A percentile compares a stretch with the other conserved stretches of the same genome.
phyloP scores from a whole-genome alignment of 2,329 filamentous ascomycete species.

The Aspergillus viridinutans region DNA sequence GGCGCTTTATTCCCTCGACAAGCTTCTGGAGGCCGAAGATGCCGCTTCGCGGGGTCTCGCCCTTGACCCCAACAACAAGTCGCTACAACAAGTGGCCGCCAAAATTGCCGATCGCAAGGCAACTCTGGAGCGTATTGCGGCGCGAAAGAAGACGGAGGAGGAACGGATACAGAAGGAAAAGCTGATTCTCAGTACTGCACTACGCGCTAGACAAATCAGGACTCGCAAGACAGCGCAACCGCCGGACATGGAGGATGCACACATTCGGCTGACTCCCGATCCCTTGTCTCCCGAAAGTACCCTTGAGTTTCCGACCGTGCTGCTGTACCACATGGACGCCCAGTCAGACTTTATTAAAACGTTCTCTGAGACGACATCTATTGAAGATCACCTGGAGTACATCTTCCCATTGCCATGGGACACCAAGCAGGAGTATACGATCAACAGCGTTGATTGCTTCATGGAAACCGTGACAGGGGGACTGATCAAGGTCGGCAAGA shows the following conservation, averaged over 20 bases:
- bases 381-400: conserved; percentile 76
- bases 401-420: conserved; percentile 92
- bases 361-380: conserved; percentile 70
- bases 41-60: conserved; percentile 69
- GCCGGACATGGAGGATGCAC: conserved; percentile 84
- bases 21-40: conserved; percentile 74
- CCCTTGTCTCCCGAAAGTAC: conserved; percentile 67
- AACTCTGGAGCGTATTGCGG: conserved; percentile 53
- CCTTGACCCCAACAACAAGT: conserved; percentile 65
- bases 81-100: conserved; percentile 58
- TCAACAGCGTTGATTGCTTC: conserved; percentile 72
- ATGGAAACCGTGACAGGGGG: conserved; percentile 79
- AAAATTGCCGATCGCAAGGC: conserved; percentile 61
- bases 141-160: conserved; percentile 51
- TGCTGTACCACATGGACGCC: conserved; percentile 78
- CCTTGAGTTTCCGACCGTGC: conserved; percentile 71
- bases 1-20: conserved; percentile 74
- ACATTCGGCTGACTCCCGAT: conserved; percentile 65
- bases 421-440: conserved; percentile 58
- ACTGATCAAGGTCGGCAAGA: conserved; percentile 85
- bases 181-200: conserved; percentile 60
- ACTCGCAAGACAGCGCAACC: conserved; percentile 64
- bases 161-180: conserved; percentile 50
- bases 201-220: conserved; percentile 66
- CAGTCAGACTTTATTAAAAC: conserved; percentile 90